A percentile compares a stretch with the other conserved stretches of the same genome.
These are phyloP conservation scores for Diaporthe vexans DNA, from an alignment of 2,329 filamentous ascomycete genomes.

Conservation along the genomic window DNA sequence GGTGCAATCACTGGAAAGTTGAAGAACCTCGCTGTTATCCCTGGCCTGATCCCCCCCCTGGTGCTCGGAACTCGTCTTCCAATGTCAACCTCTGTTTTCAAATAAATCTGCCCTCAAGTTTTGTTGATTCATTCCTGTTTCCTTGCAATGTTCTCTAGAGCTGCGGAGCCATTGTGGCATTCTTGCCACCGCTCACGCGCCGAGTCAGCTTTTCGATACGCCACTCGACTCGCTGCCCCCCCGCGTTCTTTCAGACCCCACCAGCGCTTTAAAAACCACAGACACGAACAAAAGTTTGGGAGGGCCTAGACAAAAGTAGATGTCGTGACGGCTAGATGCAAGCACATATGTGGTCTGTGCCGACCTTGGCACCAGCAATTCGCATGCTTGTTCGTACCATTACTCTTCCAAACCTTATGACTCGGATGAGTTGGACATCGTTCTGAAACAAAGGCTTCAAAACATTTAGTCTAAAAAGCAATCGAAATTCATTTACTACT, in stretches of 20 bases:
- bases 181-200: background rate
- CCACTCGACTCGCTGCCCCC: background rate
- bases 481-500: constrained; percentile 9
- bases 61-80: background rate
- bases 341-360: background rate
- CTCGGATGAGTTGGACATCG: background rate
- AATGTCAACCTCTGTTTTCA: background rate
- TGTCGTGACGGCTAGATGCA: background rate
- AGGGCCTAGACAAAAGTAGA: constrained; percentile 32
- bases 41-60: constrained; percentile 36
- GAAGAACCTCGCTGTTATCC: constrained; percentile 36
- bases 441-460: background rate
- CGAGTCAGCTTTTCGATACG: background rate
- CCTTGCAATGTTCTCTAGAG: background rate
- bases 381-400: background rate
- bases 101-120: background rate
- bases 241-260: background rate
- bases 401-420: background rate
- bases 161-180: background rate
- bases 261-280: background rate
- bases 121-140: background rate
- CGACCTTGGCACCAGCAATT: background rate
- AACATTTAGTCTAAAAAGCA: constrained; percentile 20
- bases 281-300: constrained; percentile 28
- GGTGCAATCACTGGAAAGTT: background rate